Evolutionary conservation across 148 eudicot genomes (phyloP), one percentile per base, ranked within the genome.

Genomic region (Amaranthus cruentus): DNA sequence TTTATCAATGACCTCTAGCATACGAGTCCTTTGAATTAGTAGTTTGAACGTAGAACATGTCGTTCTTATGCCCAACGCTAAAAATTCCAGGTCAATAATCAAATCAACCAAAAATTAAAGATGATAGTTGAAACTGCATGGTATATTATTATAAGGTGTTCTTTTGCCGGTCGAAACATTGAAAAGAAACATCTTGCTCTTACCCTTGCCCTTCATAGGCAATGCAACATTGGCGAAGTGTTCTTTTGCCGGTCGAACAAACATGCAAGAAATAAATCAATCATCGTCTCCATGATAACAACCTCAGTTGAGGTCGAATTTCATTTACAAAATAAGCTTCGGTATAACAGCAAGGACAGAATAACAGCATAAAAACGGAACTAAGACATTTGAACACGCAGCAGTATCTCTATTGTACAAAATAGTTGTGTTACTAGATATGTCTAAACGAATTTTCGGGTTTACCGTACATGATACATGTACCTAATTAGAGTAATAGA

Each of bases 391-490:
- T 49, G 63, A 51, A 78, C 69, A 68, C 74, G 6, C 52, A 49
- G 28, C 15, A 73, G 71, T 76, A 54, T 28, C 63, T 67, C n/a
- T 43, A 74, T 68, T 56, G 71, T 62, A 57, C 38, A 69, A 75
- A 55, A 79, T 53, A 55, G 44, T 54, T 49, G 74, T 50, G 71
- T 69, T 55, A 15, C 74, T 65, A 72, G 28, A 50, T 53, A 64
- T 65, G 57, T 72, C 57, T 62, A 72, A 75, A 71, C 71, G 66
- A 49, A 56, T 58, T 80, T 57, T 75, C 54, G 75, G 79, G 63
- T 71, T 28, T 75, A 62, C 64, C 62, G 66, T 71, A 68, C 83
- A 71, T 64, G 55, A 71, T 71, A 68, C 83, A 71, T 64, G 55
- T 10, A 60, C 66, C 83, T 80, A 80, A 63, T 59, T 56, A 71